Evolutionary conservation across 345 rosid species (phyloP).

Genomic region (Passiflora organensis): DNA sequence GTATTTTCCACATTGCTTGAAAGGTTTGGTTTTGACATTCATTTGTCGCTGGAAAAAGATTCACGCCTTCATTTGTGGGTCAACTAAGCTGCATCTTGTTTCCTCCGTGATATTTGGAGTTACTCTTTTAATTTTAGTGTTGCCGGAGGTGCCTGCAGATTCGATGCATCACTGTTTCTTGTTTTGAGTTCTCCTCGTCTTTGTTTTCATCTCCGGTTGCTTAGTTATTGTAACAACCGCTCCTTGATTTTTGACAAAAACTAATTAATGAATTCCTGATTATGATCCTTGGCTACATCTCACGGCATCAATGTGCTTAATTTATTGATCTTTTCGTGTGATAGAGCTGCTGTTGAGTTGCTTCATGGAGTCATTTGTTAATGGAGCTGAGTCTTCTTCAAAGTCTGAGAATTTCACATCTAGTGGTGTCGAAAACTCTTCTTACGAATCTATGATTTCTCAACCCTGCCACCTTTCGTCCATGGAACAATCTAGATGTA

Average conservation of each 20-base stretch:
- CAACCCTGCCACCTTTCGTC: slow-evolving; percentile 37
- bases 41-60: slow-evolving; percentile 20
- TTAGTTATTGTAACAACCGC: slow-evolving; percentile 1
- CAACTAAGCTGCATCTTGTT: slow-evolving; percentile 18
- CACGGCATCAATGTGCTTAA: slow-evolving; percentile 9
- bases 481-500: slow-evolving; percentile 35
- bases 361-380: slow-evolving; percentile 54
- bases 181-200: slow-evolving; percentile 8
- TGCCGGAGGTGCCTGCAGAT: slow-evolving; percentile 6
- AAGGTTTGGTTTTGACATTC: slow-evolving; percentile 17
- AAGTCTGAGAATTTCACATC: slow-evolving; percentile 36
- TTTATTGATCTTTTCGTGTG: slow-evolving; percentile 28
- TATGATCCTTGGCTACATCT: slow-evolving; percentile 6
- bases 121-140: slow-evolving; percentile 15
- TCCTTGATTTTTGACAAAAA: neutral
- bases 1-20: slow-evolving; percentile 6
- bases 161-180: slow-evolving; percentile 2
- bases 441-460: slow-evolving; percentile 23
- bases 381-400: slow-evolving; percentile 40
- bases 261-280: slow-evolving; percentile 17
- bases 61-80: slow-evolving; percentile 20
- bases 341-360: slow-evolving; percentile 32
- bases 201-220: slow-evolving; percentile 1
- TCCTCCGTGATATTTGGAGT: slow-evolving; percentile 27
- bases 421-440: slow-evolving; percentile 20